phyloP scores from a whole-genome alignment of 495 filamentous ascomycete genomes.

The Aspergillus carlsbadensis region DNA sequence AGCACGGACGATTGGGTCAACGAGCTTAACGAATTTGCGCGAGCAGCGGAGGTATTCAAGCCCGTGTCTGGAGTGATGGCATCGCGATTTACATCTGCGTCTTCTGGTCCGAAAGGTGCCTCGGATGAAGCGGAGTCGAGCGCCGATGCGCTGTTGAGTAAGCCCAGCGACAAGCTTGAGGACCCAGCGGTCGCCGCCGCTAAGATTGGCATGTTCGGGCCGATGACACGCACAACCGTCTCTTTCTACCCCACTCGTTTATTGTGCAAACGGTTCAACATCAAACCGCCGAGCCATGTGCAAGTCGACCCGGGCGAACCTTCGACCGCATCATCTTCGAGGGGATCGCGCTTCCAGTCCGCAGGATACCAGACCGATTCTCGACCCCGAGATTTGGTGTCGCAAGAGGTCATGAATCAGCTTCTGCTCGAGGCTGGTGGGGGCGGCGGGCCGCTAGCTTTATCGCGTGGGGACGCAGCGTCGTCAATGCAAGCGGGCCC shows the following conservation, averaged over 20 bases:
- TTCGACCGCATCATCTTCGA: conserved; percentile 15
- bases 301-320: conserved; percentile 54
- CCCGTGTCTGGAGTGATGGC: conserved; percentile 91
- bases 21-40: conserved; percentile 84
- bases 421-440: conserved; percentile 32
- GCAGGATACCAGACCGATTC: conserved; percentile 35
- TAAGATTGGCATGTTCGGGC: conserved; percentile 89
- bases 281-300: conserved; percentile 73
- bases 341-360: conserved; percentile 34
- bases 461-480: conserved; percentile 9
- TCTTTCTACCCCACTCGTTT: conserved; percentile 80
- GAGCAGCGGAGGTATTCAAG: conserved; percentile 88
- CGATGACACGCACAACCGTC: conserved; percentile 70
- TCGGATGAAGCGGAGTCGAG: conserved; percentile 42
- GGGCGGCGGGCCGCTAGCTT: conserved; percentile 11
- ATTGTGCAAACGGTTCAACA: conserved; percentile 89
- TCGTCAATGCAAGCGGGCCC: conserved; percentile 13
- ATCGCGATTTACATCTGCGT: conserved; percentile 80
- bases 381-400: conserved; percentile 36
- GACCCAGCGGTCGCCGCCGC: conserved; percentile 87
- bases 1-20: conserved; percentile 72
- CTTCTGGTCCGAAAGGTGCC: conserved; percentile 42
- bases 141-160: conserved; percentile 48
- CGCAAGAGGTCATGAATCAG: conserved; percentile 40
- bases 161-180: conserved; percentile 60